Base-by-base conservation (phyloP, 495 filamentous ascomycete genomes). In the Arthonia radiata region DNA sequence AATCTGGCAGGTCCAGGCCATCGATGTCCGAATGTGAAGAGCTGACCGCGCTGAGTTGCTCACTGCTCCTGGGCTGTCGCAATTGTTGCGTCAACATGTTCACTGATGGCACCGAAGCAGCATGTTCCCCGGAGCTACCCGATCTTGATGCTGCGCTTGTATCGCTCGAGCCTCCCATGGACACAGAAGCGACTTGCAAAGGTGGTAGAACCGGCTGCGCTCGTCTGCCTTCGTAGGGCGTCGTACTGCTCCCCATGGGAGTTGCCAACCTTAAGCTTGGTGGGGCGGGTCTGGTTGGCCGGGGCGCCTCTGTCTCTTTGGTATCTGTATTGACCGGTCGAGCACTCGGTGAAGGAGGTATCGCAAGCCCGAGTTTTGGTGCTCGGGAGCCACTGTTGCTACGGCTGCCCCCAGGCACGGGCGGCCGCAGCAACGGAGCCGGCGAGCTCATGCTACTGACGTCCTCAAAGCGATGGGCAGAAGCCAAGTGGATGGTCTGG, bases 31-130 rank as follows among this genome's bases (percentile, higher is more conserved):
- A 83, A 42, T 78, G 75, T 13, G 80, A 52, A 12, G 76, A 83
- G 21, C 77, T 74, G 25, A 79, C 81, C 5, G 81, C 80, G 10
- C 79, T 90, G 13, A 78, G 66, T 2, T 81, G 79, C 42, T 92
- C 81, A n/a, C 73, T 69, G 0, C 70, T 75, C 22, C 67, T 64
- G 6, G 19, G 11, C 6, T 22, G 19, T 22, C 19, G 6, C 7
- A 22, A 11, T 7, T 22, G 11, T 7, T 22, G 6, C 7, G 19
- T 11, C 7, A 22, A 7, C 19, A 22, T 22, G 6, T 11, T 27
- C 57, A 49, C 10, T 64, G 51, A 32, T 61, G 54, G 26, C 54
- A 50, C 11, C 55, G 38, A 8, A 56, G 58, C 25, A 59, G 54
- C 14, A 62, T 55, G 47, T 70, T 66, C 25, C 66, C 62, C 37